Evolutionary conservation across 73 alveolate species (phyloP).

Genomic region (Paramecium octaurelia): DNA sequence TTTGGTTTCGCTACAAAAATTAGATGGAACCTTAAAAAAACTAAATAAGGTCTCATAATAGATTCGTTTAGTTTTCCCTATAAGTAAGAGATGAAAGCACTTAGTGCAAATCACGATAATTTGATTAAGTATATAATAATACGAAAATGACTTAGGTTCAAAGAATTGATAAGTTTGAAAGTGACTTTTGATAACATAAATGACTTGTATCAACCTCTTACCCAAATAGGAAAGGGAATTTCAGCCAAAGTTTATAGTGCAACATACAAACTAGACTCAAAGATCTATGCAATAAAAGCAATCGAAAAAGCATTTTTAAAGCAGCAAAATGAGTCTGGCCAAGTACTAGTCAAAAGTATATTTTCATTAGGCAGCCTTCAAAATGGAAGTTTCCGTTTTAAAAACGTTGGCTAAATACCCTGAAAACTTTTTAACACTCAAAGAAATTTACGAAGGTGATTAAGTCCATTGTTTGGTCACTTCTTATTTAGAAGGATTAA

Average conservation of each 20-base stretch:
- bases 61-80: constrained; percentile 11
- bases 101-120: not conserved
- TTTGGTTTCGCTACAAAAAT: not conserved
- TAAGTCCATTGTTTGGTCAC: not conserved
- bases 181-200: not conserved
- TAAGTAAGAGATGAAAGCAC: not conserved
- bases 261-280: not conserved
- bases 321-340: not conserved
- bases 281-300: constrained; percentile 17
- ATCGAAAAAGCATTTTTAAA: constrained; percentile 7
- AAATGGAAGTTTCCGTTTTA: not conserved
- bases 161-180: not conserved
- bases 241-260: constrained; percentile 41
- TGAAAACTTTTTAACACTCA: not conserved
- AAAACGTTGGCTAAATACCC: not conserved
- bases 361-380: not conserved
- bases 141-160: not conserved
- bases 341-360: not conserved
- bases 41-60: not conserved
- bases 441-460: constrained; percentile 30
- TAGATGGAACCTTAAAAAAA: constrained; percentile 7
- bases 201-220: not conserved
- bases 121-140: not conserved
- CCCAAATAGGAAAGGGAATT: not conserved
- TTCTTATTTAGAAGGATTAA: not conserved